These are phyloP conservation scores for Talaromyces sp. DNA, from an alignment of 2,329 filamentous ascomycete species.

Conservation along the genomic window DNA sequence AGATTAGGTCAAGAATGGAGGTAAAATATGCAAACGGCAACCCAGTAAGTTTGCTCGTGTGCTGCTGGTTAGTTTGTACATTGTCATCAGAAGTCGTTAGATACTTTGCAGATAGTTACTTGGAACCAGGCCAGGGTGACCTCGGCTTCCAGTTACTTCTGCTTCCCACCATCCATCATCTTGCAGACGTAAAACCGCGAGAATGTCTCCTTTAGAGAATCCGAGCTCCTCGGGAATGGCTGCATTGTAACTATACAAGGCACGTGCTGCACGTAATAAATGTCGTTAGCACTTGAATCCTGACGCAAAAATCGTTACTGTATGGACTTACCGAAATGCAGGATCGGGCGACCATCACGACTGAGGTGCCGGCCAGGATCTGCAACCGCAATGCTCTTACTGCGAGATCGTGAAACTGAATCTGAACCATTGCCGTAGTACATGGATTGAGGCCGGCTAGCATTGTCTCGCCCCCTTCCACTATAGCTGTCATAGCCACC, in stretches of 20 bases:
- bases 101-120: slow-evolving; percentile 63
- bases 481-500: slow-evolving; percentile 29
- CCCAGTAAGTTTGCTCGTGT: not conserved
- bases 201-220: slow-evolving; percentile 85
- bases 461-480: slow-evolving; percentile 29
- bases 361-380: slow-evolving; percentile 67
- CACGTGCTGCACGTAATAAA: slow-evolving; percentile 61
- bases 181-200: slow-evolving; percentile 83
- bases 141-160: slow-evolving; percentile 63
- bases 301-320: not conserved
- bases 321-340: slow-evolving; percentile 83
- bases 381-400: slow-evolving; percentile 80
- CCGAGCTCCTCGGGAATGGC: slow-evolving; percentile 92
- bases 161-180: slow-evolving; percentile 99
- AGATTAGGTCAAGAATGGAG: not conserved
- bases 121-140: slow-evolving; percentile 55
- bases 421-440: slow-evolving; percentile 46
- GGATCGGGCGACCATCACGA: slow-evolving; percentile 75
- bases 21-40: slow-evolving; percentile 1
- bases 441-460: slow-evolving; percentile 43
- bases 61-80: not conserved
- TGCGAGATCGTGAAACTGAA: slow-evolving; percentile 56
- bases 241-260: slow-evolving; percentile 88
- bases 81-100: slow-evolving; percentile 23
- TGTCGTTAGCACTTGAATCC: slow-evolving; percentile 17